These are phyloP conservation scores for Umbelopsis vinacea DNA, from an alignment of 192 early-diverging fungal species.

Conservation along the genomic window DNA sequence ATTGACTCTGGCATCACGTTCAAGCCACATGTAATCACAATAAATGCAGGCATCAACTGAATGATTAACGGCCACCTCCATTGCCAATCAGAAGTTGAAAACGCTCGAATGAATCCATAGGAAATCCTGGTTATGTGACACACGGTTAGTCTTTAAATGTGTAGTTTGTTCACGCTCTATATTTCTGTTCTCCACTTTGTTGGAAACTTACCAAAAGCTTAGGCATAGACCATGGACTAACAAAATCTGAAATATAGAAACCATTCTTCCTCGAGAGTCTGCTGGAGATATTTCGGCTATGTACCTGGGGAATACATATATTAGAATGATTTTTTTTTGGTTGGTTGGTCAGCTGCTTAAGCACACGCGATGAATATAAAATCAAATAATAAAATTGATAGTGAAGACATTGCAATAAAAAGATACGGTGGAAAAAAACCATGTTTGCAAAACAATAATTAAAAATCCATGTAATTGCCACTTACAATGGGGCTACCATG, in stretches of 20 bases:
- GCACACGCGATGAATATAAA: too few relatives aligned
- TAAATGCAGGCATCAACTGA: neutral
- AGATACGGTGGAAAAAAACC: neutral
- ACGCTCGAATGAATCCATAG: neutral
- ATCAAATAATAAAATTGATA: neutral
- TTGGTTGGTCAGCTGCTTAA: too few relatives aligned
- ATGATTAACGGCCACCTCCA: conserved; percentile 12
- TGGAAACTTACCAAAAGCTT: neutral
- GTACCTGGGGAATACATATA: neutral
- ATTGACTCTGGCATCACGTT: conserved; percentile 4
- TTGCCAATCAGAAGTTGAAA: neutral
- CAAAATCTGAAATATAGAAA: neutral
- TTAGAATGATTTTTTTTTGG: neutral
- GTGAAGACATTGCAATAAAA: neutral
- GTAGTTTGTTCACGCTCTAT: too few relatives aligned
- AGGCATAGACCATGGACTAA: neutral
- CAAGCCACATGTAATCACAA: conserved; percentile 1
- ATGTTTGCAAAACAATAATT: too few relatives aligned
- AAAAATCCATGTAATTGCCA: too few relatives aligned
- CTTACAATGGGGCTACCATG: conserved; percentile 3
- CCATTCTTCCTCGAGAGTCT: conserved; percentile 3
- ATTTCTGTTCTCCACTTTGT: too few relatives aligned
- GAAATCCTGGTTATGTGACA: neutral
- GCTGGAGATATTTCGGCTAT: conserved; percentile 16
- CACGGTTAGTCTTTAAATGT: neutral